A percentile compares a stretch with the other conserved stretches of the same genome.
phyloP scores from a whole-genome alignment of 164 flowering plant genomes.

The Vitis cinerea region DNA sequence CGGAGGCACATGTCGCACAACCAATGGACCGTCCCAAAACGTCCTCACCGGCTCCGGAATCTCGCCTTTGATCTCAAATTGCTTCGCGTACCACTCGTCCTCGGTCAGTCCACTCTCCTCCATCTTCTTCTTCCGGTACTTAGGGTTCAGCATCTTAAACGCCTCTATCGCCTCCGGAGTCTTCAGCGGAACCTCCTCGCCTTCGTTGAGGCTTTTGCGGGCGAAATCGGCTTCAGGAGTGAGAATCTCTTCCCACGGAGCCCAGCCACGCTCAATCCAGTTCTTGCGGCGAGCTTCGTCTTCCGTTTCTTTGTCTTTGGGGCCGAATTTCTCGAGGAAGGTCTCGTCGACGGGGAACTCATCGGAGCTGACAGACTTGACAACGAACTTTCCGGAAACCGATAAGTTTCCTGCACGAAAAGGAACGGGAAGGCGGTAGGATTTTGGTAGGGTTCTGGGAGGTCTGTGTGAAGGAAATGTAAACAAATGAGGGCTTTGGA shows the following conservation, averaged over 20 bases:
- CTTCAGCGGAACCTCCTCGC: constrained; percentile 80
- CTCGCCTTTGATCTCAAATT: constrained; percentile 78
- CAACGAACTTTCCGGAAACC: constrained; percentile 11
- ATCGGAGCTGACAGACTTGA: constrained; percentile 53
- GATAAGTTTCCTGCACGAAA: constrained; percentile 1
- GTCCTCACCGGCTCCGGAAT: constrained; percentile 71
- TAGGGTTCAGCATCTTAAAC: constrained; percentile 73
- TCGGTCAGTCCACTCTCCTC: constrained; percentile 77
- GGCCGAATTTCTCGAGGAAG: constrained; percentile 52
- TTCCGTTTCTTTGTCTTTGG: constrained; percentile 64
- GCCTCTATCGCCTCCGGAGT: constrained; percentile 87
- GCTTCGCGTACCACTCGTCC: constrained; percentile 74
- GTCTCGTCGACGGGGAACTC: constrained; percentile 83
- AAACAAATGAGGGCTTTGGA: constrained; percentile 30
- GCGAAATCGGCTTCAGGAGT: constrained; percentile 90
- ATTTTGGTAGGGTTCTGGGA: constrained; percentile 11
- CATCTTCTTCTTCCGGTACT: constrained; percentile 65
- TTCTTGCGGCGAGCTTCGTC: constrained; percentile 75
- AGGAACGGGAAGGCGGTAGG: constrained; percentile 6
- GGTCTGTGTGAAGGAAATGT: constrained; percentile 29
- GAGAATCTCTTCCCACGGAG: constrained; percentile 97
- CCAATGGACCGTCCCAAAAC: constrained; percentile 68
- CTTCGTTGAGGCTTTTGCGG: constrained; percentile 74
- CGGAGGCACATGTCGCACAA: constrained; percentile 63
- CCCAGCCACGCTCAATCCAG: constrained; percentile 95